These are phyloP conservation scores for Leccinum laetum DNA, from an alignment of 1,284 basidiomycete species.

Conservation along the genomic window DNA sequence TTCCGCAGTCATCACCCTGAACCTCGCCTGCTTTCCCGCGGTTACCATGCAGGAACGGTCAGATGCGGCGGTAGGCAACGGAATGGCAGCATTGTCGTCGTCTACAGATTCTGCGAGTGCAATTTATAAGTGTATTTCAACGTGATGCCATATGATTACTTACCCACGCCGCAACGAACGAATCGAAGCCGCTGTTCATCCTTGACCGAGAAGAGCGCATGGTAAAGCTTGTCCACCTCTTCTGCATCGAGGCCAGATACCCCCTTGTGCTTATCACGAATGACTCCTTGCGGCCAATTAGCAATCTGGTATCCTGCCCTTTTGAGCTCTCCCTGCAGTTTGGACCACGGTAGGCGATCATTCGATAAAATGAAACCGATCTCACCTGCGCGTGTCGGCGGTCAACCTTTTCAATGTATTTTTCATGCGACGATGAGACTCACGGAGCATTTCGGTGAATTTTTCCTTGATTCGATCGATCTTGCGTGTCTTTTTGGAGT, in stretches of 20 bases:
- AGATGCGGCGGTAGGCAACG: too few species aligned
- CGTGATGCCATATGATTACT: too few species aligned
- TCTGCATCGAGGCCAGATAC: background rate
- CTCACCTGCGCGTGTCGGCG: background rate
- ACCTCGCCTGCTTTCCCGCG: too few species aligned
- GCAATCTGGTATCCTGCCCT: slow-evolving; percentile 2
- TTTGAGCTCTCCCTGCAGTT: background rate
- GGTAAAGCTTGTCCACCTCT: background rate
- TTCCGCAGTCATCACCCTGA: too few species aligned
- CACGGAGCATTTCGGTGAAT: slow-evolving; percentile 12
- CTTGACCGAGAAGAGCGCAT: background rate
- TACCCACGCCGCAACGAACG: too few species aligned
- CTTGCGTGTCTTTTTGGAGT: background rate
- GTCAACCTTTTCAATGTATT: background rate
- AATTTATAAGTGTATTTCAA: too few species aligned
- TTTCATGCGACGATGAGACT: background rate
- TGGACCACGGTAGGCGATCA: slow-evolving; percentile 11
- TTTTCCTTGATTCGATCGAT: background rate
- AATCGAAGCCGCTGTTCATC: slow-evolving; percentile 1
- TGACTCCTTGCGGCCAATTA: slow-evolving; percentile 6
- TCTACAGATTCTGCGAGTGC: too few species aligned
- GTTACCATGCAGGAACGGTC: too few species aligned
- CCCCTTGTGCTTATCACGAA: slow-evolving; percentile 2
- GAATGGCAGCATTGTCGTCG: too few species aligned
- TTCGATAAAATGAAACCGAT: slow-evolving; percentile 1